Evolutionary conservation across 1,284 basidiomycete genomes (phyloP).

Genomic region (Trichosporon coremiiforme): DNA sequence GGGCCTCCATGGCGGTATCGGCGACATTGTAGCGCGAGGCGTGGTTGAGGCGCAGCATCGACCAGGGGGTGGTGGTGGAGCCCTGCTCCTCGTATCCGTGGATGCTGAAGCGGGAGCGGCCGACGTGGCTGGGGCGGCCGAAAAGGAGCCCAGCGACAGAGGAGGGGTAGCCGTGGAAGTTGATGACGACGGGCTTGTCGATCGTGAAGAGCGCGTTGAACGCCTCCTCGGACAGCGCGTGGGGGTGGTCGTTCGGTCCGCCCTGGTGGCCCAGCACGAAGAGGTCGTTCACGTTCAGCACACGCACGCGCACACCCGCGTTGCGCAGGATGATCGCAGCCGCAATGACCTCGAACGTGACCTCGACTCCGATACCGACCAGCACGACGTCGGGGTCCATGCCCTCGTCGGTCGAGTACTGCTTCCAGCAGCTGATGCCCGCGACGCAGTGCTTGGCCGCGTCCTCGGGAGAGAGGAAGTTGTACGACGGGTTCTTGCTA

Average conservation of each 20-base stretch:
- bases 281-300: slow-evolving; percentile 68
- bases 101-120: slow-evolving; percentile 54
- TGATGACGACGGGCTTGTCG: slow-evolving; percentile 72
- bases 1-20: slow-evolving; percentile 53
- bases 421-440: slow-evolving; percentile 61
- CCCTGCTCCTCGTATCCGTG: slow-evolving; percentile 59
- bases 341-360: slow-evolving; percentile 60
- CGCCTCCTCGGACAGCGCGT: slow-evolving; percentile 66
- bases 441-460: slow-evolving; percentile 70
- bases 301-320: slow-evolving; percentile 68
- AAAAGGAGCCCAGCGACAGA: slow-evolving; percentile 54
- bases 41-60: slow-evolving; percentile 59
- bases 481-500: slow-evolving; percentile 67
- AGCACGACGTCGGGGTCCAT: slow-evolving; percentile 60
- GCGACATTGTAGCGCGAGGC: slow-evolving; percentile 58
- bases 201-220: slow-evolving; percentile 72
- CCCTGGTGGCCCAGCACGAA: slow-evolving; percentile 60
- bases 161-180: slow-evolving; percentile 70
- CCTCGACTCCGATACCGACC: slow-evolving; percentile 58
- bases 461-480: slow-evolving; percentile 55
- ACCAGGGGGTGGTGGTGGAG: slow-evolving; percentile 60
- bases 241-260: slow-evolving; percentile 50
- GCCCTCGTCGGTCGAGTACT: slow-evolving; percentile 58
- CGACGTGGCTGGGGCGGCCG: slow-evolving; percentile 51
- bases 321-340: slow-evolving; percentile 73